Evolutionary conservation across 2,329 filamentous ascomycete species (phyloP).

Genomic region (Aspergillus pseudoviridinutans): DNA sequence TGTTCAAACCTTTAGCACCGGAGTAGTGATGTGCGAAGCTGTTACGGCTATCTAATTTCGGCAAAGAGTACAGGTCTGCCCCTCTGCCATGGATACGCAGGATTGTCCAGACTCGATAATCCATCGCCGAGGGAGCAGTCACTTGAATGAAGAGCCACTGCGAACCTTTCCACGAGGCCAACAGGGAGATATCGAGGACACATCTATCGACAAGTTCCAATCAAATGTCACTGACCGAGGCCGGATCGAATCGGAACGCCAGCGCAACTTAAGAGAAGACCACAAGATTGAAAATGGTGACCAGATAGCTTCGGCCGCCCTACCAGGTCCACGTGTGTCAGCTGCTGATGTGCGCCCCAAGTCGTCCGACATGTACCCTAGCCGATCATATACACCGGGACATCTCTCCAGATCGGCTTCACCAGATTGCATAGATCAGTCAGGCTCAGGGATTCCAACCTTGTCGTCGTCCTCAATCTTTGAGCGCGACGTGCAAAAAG

Average conservation of each 20-base stretch:
- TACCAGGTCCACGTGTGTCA: background rate
- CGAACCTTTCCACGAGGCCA: background rate
- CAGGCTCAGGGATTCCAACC: constrained; percentile 56
- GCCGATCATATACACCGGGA: background rate
- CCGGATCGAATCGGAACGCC: background rate
- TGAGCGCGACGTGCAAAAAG: constrained; percentile 90
- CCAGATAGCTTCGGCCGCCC: background rate
- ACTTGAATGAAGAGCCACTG: background rate
- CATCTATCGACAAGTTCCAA: background rate
- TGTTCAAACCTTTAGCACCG: background rate
- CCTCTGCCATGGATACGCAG: background rate
- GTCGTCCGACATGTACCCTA: background rate
- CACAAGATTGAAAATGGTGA: background rate
- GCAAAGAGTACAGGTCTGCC: background rate
- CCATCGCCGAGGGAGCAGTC: background rate
- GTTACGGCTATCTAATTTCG: background rate
- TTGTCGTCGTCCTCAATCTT: constrained; percentile 84
- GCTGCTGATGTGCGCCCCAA: background rate
- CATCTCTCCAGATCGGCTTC: background rate
- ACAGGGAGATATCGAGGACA: background rate
- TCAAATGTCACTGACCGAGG: background rate
- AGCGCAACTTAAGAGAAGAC: background rate
- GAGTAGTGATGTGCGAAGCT: background rate
- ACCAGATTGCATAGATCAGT: background rate
- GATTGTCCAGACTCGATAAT: background rate